Base-by-base conservation (phyloP, 1,139 yeast genomes). In the Nakaseomyces nivariensis region DNA sequence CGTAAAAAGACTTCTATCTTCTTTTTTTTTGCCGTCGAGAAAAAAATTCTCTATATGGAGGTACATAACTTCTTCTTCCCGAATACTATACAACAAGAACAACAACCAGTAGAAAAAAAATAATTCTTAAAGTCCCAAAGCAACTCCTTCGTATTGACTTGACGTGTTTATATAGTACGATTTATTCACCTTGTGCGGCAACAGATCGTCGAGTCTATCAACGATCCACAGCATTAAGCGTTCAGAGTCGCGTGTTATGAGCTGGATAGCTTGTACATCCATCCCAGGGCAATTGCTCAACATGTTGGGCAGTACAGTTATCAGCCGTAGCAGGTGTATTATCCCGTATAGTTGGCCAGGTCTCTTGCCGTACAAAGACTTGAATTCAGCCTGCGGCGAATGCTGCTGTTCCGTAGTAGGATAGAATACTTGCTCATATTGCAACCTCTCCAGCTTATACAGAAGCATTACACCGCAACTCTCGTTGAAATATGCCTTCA, bases 401-500 rank as follows among this genome's bases (percentile, higher is more conserved):
- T 68, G 67, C 24, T 70, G 67, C 49, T 71, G 64, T 49, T 70
- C 63, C 11, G 67, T 62, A 11, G 67, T 67, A 48, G 34, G 44
- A 22, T 36, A 34, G 42, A 37, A 34, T 38, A 84, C 63, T 48
- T 83, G 79, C 50, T 82, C 74, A 60, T 78, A 88, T 65, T 92
- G 97, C 53, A 85, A 77, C 52, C 96, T 73, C 66, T 92, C 98
- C 57, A 82, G 84, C 54, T 94, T 77, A 69, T 92, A 92, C 5
- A 92, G 75, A 29, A 92, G 69, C 47, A 85, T 71, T 49, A 84
- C 75, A 6, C 95, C 88, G 46, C 90, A 66, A 0, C 86, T 73
- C 56, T 81, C 78, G 63, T 88, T 84, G 67, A 92, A 92, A 62
- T 89, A 92, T n/a, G 78, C 64, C 61, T 73, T 76, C 38, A 92